Conservation (phyloP, 768 basidiomycete species). For the Psilocybe tampanensis region DNA sequence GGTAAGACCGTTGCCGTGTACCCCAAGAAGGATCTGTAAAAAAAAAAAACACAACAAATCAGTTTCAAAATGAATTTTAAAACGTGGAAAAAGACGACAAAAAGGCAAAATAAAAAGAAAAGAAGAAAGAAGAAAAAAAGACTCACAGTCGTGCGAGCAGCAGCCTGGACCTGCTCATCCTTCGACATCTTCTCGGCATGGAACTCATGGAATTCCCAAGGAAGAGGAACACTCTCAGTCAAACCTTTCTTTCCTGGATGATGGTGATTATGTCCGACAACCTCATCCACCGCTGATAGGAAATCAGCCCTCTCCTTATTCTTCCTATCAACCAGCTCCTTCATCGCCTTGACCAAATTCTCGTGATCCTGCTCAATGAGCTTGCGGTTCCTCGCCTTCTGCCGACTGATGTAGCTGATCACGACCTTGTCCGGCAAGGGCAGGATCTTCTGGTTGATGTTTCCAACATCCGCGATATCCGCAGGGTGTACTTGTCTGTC, state of each 20-base stretch:
- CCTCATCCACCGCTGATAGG: constrained; percentile 13
- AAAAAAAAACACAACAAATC: not conserved
- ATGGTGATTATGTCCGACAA: constrained; percentile 10
- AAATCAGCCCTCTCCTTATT: constrained; percentile 26
- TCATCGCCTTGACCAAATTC: constrained; percentile 50
- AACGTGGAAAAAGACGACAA: not conserved
- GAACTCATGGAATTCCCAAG: constrained; percentile 65
- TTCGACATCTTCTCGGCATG: constrained; percentile 67
- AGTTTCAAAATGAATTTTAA: not conserved
- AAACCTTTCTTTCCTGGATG: constrained; percentile 20
- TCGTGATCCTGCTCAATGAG: constrained; percentile 59
- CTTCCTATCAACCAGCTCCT: constrained; percentile 47
- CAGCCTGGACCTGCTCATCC: constrained; percentile 73
- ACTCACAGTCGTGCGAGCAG: constrained; percentile 71
- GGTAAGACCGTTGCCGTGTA: constrained; percentile 82
- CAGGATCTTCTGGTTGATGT: constrained; percentile 30
- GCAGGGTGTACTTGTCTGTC: constrained; percentile 2
- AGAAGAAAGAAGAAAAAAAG: not conserved
- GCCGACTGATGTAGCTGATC: constrained; percentile 76
- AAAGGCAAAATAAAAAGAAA: constrained; percentile 24
- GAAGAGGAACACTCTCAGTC: constrained; percentile 23
- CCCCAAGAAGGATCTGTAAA: constrained; percentile 65
- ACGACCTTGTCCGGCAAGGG: constrained; percentile 54
- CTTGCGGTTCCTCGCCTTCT: constrained; percentile 51
- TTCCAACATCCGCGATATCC: constrained; percentile 19